These are phyloP conservation scores for Aspergillus saccharolyticus DNA, from an alignment of 495 filamentous ascomycete species.

Conservation along the genomic window DNA sequence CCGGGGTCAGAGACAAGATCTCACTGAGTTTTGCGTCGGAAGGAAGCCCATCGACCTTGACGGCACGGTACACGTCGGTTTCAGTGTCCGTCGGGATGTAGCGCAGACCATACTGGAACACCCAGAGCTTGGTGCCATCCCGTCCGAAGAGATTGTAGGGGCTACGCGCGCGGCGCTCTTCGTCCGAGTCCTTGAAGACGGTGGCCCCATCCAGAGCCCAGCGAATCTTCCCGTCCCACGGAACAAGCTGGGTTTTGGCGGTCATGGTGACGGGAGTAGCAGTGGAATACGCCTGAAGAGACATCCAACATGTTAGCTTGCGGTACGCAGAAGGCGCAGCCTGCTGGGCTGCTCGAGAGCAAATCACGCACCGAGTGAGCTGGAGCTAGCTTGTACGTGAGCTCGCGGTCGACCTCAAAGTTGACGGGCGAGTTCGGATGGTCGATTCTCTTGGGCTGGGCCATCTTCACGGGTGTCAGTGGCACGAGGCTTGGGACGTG, in stretches of 20 bases:
- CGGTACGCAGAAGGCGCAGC: not conserved
- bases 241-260: constrained; percentile 1
- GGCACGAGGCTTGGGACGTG: not conserved
- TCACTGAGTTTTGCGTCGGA: constrained; percentile 15
- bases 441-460: not conserved
- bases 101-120: constrained; percentile 33
- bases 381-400: not conserved
- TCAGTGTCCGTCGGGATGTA: constrained; percentile 22
- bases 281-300: not conserved
- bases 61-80: constrained; percentile 24
- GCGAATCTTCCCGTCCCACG: constrained; percentile 23
- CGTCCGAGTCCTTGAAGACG: constrained; percentile 20
- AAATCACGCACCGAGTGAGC: not conserved
- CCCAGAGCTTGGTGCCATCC: constrained; percentile 15
- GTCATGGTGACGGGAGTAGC: not conserved
- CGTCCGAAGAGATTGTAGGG: constrained; percentile 8
- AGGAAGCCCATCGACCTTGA: constrained; percentile 29
- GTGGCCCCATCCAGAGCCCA: constrained; percentile 25
- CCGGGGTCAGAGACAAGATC: constrained; percentile 22
- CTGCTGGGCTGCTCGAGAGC: not conserved
- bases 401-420: not conserved
- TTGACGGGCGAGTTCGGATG: not conserved
- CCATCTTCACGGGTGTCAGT: not conserved
- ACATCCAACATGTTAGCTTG: not conserved
- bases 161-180: constrained; percentile 14